phyloP scores from a whole-genome alignment of 805 yeast species.

The Ogataea minuta region DNA sequence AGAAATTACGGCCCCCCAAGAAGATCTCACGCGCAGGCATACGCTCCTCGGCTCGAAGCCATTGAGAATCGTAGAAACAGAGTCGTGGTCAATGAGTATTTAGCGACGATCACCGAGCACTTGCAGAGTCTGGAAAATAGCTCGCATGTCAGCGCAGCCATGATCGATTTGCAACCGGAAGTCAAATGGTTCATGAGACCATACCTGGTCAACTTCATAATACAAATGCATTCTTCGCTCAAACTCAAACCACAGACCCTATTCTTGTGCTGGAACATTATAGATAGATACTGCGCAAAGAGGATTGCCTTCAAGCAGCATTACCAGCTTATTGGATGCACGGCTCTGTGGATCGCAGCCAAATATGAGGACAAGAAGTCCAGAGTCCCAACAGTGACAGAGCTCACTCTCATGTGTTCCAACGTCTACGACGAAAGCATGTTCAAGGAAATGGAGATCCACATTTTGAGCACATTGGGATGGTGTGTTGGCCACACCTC shows the following conservation, averaged over 20 bases:
- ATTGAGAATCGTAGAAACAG: slow-evolving; percentile 47
- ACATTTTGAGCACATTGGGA: slow-evolving; percentile 39
- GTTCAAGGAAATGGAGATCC: slow-evolving; percentile 48
- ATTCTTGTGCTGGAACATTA: slow-evolving; percentile 68
- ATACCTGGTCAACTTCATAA: slow-evolving; percentile 72
- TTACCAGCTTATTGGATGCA: slow-evolving; percentile 85
- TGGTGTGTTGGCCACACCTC: slow-evolving; percentile 46
- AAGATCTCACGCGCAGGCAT: slow-evolving; percentile 29
- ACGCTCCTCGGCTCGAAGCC: slow-evolving; percentile 44
- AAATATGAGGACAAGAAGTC: slow-evolving; percentile 66
- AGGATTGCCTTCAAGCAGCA: slow-evolving; percentile 83
- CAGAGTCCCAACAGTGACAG: slow-evolving; percentile 55
- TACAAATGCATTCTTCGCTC: slow-evolving; percentile 60
- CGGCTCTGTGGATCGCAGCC: slow-evolving; percentile 90
- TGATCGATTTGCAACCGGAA: slow-evolving; percentile 88
- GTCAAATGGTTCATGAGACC: slow-evolving; percentile 70
- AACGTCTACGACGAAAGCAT: slow-evolving; percentile 50
- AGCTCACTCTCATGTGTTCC: slow-evolving; percentile 54
- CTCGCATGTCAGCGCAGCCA: slow-evolving; percentile 41
- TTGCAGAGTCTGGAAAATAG: slow-evolving; percentile 40
- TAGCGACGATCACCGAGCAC: slow-evolving; percentile 38
- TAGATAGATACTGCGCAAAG: slow-evolving; percentile 89
- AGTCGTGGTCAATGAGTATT: slow-evolving; percentile 43
- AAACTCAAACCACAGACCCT: slow-evolving; percentile 65
- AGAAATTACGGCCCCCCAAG: slow-evolving; percentile 37